A percentile compares a stretch with the other conserved stretches of the same genome.
Conservation (phyloP, 306 rosid genomes). For the Rosa persica region DNA sequence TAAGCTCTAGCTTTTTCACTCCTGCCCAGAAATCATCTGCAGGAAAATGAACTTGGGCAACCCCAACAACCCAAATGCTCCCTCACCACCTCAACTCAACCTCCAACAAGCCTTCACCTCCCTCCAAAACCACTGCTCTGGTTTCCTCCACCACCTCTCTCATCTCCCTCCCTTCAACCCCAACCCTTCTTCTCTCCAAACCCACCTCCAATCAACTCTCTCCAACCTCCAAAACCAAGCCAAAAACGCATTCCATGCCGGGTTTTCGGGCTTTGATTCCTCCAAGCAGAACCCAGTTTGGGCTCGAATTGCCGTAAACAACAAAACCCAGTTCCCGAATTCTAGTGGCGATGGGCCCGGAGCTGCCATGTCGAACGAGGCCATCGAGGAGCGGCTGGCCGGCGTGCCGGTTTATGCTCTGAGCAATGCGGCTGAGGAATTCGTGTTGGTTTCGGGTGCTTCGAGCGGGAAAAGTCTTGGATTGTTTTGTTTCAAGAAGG, state of each 20-base stretch:
- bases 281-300: conserved; percentile 35
- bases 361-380: conserved; percentile 50
- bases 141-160: conserved; percentile 36
- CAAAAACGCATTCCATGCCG: conserved; percentile 26
- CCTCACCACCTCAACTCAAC: conserved; percentile 33
- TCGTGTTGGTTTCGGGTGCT: conserved; percentile 74
- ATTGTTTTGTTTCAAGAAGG: conserved; percentile 79
- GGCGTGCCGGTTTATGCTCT: conserved; percentile 95
- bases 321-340: conserved; percentile 9
- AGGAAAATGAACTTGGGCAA: conserved; percentile 36
- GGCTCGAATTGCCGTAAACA: conserved; percentile 54
- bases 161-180: conserved; percentile 33
- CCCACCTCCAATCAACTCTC: conserved; percentile 40
- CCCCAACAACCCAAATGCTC: conserved; percentile 23
- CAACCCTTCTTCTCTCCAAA: conserved; percentile 32
- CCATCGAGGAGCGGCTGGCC: conserved; percentile 73
- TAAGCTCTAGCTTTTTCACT: too few relatives aligned
- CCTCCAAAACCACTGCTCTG: conserved; percentile 48
- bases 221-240: conserved; percentile 41
- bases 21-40: neutral
- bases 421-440: conserved; percentile 75
- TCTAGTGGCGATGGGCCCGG: conserved; percentile 14
- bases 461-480: conserved; percentile 64
- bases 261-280: conserved; percentile 26
- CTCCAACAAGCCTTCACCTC: conserved; percentile 37